These are phyloP conservation scores for Aspergillus biplanus DNA, from an alignment of 495 filamentous ascomycete species.

Conservation along the genomic window DNA sequence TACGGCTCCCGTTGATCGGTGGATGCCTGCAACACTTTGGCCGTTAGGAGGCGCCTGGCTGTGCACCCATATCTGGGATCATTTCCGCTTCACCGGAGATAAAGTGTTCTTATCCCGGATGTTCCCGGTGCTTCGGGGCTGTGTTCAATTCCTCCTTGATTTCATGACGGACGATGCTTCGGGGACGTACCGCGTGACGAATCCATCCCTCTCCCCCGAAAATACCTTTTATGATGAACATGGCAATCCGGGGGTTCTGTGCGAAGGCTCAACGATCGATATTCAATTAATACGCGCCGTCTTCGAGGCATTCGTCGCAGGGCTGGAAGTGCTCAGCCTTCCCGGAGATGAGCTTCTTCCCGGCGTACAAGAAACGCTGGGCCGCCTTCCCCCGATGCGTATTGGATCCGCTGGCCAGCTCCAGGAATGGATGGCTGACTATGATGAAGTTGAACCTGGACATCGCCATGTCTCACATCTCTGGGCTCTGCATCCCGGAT, in stretches of 20 bases:
- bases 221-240: slow-evolving; percentile 44
- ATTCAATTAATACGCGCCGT: slow-evolving; percentile 48
- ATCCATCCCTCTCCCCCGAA: slow-evolving; percentile 54
- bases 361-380: slow-evolving; percentile 16
- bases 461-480: slow-evolving; percentile 56
- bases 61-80: slow-evolving; percentile 49
- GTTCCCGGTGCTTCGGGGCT: slow-evolving; percentile 41
- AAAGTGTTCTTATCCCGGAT: slow-evolving; percentile 34
- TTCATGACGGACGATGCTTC: slow-evolving; percentile 46
- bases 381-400: slow-evolving; percentile 35
- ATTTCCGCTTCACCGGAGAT: slow-evolving; percentile 46
- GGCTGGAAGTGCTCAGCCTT: slow-evolving; percentile 6
- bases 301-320: slow-evolving; percentile 35
- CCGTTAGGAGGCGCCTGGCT: slow-evolving; percentile 56
- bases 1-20: slow-evolving; percentile 47
- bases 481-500: slow-evolving; percentile 45
- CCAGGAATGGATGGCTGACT: slow-evolving; percentile 54
- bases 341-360: slow-evolving; percentile 26
- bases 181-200: slow-evolving; percentile 41
- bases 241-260: slow-evolving; percentile 37
- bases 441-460: slow-evolving; percentile 48
- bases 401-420: slow-evolving; percentile 47
- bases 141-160: slow-evolving; percentile 48
- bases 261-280: slow-evolving; percentile 52
- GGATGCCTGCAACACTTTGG: slow-evolving; percentile 50